These are phyloP conservation scores for Colletotrichum sp. DNA, from an alignment of 2,329 filamentous ascomycete genomes.

Conservation along the genomic window DNA sequence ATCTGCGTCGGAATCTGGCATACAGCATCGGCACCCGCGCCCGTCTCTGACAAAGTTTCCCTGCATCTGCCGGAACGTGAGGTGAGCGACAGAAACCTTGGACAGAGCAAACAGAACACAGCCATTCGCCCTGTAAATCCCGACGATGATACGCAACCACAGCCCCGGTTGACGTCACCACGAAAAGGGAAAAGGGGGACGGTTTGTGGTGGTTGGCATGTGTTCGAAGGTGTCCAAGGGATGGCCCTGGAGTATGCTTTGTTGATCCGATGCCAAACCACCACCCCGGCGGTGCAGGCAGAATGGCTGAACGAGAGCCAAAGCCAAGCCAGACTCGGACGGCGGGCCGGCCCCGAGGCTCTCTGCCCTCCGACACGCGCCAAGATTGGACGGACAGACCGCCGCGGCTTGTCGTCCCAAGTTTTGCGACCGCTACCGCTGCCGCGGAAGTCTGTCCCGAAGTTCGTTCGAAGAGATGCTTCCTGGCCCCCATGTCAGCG, in stretches of 20 bases:
- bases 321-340: background rate
- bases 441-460: background rate
- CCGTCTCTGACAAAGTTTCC: background rate
- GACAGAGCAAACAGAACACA: background rate
- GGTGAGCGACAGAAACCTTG: background rate
- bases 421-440: background rate
- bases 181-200: background rate
- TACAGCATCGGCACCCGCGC: background rate
- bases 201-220: background rate
- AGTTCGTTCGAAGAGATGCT: background rate
- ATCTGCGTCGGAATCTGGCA: background rate
- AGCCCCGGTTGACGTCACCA: constrained; percentile 3
- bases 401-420: constrained; percentile 8
- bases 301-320: background rate
- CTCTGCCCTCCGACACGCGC: constrained; percentile 1
- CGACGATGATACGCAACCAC: constrained; percentile 6
- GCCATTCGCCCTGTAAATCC: background rate
- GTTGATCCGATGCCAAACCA: background rate
- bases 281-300: background rate
- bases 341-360: constrained; percentile 4
- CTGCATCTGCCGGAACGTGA: background rate
- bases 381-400: constrained; percentile 13
- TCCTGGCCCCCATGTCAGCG: background rate
- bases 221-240: background rate
- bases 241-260: background rate